These are phyloP conservation scores for Aspergillus saccharolyticus DNA, from an alignment of 495 filamentous ascomycete genomes.

Conservation along the genomic window DNA sequence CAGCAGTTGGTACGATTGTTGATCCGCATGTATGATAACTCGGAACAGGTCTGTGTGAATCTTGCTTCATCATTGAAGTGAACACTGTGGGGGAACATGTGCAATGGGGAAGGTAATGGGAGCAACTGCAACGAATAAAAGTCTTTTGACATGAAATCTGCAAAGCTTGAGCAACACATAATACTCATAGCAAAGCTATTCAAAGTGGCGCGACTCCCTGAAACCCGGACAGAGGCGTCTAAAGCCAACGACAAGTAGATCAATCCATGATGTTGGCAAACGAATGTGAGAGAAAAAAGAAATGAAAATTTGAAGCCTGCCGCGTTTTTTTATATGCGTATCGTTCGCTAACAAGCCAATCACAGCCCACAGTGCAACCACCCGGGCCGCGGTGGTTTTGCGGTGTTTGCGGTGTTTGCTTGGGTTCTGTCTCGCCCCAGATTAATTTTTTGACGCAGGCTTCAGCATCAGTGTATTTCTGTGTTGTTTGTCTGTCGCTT, in stretches of 20 bases:
- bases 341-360: slow-evolving; percentile 23
- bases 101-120: neutral
- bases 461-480: slow-evolving; percentile 3
- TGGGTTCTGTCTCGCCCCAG: slow-evolving; percentile 10
- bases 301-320: neutral
- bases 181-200: neutral
- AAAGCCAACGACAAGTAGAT: neutral
- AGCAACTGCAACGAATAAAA: neutral
- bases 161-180: neutral
- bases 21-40: slow-evolving; percentile 41
- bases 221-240: neutral
- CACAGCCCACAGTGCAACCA: neutral
- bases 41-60: slow-evolving; percentile 57
- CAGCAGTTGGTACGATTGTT: slow-evolving; percentile 47
- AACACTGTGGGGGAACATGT: neutral
- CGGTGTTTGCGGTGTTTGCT: slow-evolving; percentile 31
- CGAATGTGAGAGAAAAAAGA: neutral
- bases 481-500: neutral
- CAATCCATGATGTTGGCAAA: neutral
- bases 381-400: slow-evolving; percentile 7
- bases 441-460: slow-evolving; percentile 15
- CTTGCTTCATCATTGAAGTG: slow-evolving; percentile 46
- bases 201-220: neutral
- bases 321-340: neutral
- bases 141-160: neutral